Percentiles rank a stretch among this genome's conserved stretches.
Conservation (phyloP, 208 protist genomes). For the Leishmania mexicana region DNA sequence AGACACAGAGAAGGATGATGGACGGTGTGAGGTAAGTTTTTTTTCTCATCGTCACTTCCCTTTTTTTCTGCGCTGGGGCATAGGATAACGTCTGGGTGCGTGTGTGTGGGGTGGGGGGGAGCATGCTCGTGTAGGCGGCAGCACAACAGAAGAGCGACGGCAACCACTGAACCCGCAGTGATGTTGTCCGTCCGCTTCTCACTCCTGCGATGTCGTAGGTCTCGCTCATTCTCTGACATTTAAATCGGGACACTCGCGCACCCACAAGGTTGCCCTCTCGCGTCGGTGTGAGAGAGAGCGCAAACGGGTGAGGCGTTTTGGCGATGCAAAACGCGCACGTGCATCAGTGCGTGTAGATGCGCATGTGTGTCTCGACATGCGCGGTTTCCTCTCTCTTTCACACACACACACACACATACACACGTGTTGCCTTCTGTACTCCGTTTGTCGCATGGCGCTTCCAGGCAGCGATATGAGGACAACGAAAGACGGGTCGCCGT, state of each 20-base stretch:
- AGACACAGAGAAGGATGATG: too few relatives aligned
- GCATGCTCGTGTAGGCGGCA: background rate
- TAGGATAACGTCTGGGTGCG: background rate
- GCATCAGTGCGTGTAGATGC: background rate
- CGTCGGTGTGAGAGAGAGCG: background rate
- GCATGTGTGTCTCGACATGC: background rate
- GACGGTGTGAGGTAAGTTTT: background rate
- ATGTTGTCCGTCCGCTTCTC: background rate
- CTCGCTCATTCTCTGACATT: background rate
- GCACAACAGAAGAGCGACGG: background rate
- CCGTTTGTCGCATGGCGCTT: too few relatives aligned
- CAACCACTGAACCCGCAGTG: background rate
- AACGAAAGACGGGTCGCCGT: too few relatives aligned
- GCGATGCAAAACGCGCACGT: too few relatives aligned
- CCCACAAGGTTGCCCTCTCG: background rate
- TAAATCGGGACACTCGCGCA: background rate
- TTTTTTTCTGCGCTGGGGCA: background rate
- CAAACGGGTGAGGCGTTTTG: background rate
- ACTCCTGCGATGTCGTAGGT: background rate
- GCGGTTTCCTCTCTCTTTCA: background rate
- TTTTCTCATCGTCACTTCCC: background rate
- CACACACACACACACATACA: too few relatives aligned
- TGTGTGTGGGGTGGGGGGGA: background rate
- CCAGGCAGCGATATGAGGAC: too few relatives aligned
- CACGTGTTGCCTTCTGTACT: too few relatives aligned